phyloP scores from a whole-genome alignment of 2,329 filamentous ascomycete genomes.

The Aspergillus pseudonomiae region DNA sequence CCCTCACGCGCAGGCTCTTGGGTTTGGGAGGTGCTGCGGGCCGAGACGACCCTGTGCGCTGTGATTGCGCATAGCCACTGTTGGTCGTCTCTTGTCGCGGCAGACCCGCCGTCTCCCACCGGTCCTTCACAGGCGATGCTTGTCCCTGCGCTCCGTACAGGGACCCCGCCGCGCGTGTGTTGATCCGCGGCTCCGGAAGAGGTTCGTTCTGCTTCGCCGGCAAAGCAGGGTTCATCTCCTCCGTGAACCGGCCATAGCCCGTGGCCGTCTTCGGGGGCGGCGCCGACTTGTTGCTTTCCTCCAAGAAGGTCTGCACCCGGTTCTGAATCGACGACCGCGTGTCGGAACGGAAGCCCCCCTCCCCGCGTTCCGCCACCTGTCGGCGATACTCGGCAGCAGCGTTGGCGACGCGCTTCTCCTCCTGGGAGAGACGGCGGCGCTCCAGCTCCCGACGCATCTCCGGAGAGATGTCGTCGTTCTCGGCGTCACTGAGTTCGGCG shows the following conservation, averaged over 20 bases:
- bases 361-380: constrained; percentile 67
- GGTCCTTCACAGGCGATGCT: constrained; percentile 15
- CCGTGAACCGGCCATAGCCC: constrained; percentile 87
- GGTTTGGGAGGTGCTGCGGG: constrained; percentile 64
- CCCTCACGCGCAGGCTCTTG: constrained; percentile 57
- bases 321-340: constrained; percentile 82
- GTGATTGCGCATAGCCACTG: constrained; percentile 25
- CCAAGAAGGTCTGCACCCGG: constrained; percentile 79
- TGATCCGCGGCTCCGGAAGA: constrained; percentile 23
- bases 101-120: constrained; percentile 17
- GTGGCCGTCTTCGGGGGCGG: constrained; percentile 71
- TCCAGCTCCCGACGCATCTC: constrained; percentile 91
- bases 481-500: constrained; percentile 66
- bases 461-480: constrained; percentile 73
- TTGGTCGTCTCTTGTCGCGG: constrained; percentile 24
- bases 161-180: constrained; percentile 26
- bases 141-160: constrained; percentile 20
- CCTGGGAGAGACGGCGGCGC: constrained; percentile 75
- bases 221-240: constrained; percentile 42
- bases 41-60: constrained; percentile 39
- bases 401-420: constrained; percentile 85
- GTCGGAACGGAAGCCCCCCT: constrained; percentile 52
- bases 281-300: constrained; percentile 70
- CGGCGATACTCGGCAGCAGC: constrained; percentile 87
- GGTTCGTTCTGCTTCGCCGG: constrained; percentile 42